phyloP scores from a whole-genome alignment of 1,139 yeast genomes.

The Protomyces inundatus region DNA sequence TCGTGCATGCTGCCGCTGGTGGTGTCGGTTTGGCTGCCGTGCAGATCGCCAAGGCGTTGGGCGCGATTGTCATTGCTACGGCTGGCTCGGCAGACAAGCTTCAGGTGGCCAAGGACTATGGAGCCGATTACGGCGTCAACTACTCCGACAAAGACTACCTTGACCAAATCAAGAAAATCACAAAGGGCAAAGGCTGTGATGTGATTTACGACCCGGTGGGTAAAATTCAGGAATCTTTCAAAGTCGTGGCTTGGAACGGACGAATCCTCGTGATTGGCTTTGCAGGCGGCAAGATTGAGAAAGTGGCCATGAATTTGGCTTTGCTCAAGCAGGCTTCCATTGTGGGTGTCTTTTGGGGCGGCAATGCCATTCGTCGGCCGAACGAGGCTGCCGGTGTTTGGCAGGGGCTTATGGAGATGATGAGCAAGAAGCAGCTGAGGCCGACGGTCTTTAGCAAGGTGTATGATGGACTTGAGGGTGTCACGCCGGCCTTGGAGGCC shows the following conservation, averaged over 20 bases:
- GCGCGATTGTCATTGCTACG: slow-evolving; percentile 44
- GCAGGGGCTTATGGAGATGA: slow-evolving; percentile 26
- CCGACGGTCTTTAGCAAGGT: slow-evolving; percentile 26
- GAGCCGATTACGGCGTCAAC: slow-evolving; percentile 29
- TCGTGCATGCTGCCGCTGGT: slow-evolving; percentile 43
- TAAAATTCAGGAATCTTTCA: slow-evolving; percentile 28
- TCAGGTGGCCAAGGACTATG: slow-evolving; percentile 23
- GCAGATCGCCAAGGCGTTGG: slow-evolving; percentile 45
- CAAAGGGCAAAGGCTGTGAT: slow-evolving; percentile 27
- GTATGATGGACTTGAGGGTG: slow-evolving; percentile 28
- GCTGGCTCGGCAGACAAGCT: slow-evolving; percentile 36
- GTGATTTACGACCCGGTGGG: slow-evolving; percentile 30
- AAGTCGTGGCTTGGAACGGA: slow-evolving; percentile 29
- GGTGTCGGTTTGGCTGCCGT: slow-evolving; percentile 50
- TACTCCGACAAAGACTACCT: slow-evolving; percentile 28
- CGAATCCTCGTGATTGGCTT: slow-evolving; percentile 30
- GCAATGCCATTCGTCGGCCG: slow-evolving; percentile 26
- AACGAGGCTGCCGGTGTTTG: slow-evolving; percentile 27
- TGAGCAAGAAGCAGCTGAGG: slow-evolving; percentile 16
- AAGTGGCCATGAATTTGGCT: slow-evolving; percentile 27
- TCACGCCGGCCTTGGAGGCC: slow-evolving; percentile 28
- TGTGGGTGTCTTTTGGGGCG: slow-evolving; percentile 30
- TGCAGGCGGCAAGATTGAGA: slow-evolving; percentile 29
- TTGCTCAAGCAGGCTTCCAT: slow-evolving; percentile 28
- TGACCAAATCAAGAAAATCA: slow-evolving; percentile 26